A percentile compares a stretch with the other conserved stretches of the same genome.
Conservation (phyloP, 2,329 filamentous ascomycete genomes). For the Alternaria longipes region DNA sequence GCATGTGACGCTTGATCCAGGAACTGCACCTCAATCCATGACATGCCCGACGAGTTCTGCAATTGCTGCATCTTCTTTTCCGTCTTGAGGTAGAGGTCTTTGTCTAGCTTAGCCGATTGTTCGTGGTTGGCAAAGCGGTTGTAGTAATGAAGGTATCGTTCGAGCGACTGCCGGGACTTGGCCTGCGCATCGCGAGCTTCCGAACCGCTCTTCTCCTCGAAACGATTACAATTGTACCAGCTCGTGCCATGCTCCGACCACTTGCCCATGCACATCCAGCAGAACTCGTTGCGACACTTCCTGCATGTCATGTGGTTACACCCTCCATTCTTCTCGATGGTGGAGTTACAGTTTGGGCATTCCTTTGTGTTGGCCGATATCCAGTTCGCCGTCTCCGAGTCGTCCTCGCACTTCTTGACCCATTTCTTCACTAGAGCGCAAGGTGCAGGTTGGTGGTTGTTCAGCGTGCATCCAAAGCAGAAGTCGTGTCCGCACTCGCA, state of each 20-base stretch:
- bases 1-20: constrained; percentile 92
- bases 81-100: constrained; percentile 93
- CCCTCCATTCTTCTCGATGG: constrained; percentile 98
- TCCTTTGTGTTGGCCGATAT: constrained; percentile 99
- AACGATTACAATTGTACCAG: constrained; percentile 99
- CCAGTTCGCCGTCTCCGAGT: constrained; percentile 98
- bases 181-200: constrained; percentile 93
- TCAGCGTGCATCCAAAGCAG: constrained; percentile 91
- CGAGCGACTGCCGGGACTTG: constrained; percentile 85
- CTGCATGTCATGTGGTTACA: constrained; percentile 98
- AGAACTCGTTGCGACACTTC: constrained; percentile 96
- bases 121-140: constrained; percentile 99
- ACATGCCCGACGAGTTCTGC: constrained; percentile 92
- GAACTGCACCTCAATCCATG: constrained; percentile 99
- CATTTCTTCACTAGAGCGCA: constrained; percentile 92
- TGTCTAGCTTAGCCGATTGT: constrained; percentile 94
- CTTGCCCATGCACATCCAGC: constrained; percentile 99
- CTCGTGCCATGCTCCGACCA: constrained; percentile 99
- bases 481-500: constrained; percentile 88
- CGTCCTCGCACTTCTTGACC: constrained; percentile 98
- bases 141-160: constrained; percentile 98
- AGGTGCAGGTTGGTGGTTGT: constrained; percentile 92
- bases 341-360: constrained; percentile 93
- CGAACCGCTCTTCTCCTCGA: constrained; percentile 91
- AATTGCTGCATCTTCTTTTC: constrained; percentile 99